phyloP scores from a whole-genome alignment of 164 flowering plant genomes.

The Berberis thunbergii region DNA sequence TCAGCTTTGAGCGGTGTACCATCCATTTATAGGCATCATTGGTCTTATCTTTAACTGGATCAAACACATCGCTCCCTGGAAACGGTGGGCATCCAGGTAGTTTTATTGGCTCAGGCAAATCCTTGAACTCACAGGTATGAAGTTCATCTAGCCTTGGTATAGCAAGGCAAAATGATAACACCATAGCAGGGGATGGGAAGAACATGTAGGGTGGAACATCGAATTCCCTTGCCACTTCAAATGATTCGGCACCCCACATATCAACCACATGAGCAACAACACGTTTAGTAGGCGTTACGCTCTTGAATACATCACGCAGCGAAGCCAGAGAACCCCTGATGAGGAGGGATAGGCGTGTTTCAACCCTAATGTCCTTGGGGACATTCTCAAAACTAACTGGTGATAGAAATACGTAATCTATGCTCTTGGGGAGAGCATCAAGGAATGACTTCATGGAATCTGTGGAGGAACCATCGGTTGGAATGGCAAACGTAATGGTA shows the following conservation, averaged over 20 bases:
- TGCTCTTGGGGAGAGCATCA: slow-evolving; percentile 16
- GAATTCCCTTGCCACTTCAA: slow-evolving; percentile 30
- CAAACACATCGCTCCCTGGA: too few species aligned
- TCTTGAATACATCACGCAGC: slow-evolving; percentile 3
- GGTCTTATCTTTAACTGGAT: too few species aligned
- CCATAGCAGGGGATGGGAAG: too few species aligned
- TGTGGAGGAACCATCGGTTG: slow-evolving; percentile 18
- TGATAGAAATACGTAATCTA: slow-evolving; percentile 14
- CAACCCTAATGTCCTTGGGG: not conserved
- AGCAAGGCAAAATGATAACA: too few species aligned
- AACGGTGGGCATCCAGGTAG: too few species aligned
- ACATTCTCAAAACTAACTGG: not conserved
- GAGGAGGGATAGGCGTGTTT: not conserved
- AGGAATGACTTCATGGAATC: slow-evolving; percentile 13
- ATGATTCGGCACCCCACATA: slow-evolving; percentile 26
- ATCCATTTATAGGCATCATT: too few species aligned
- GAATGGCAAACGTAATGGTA: slow-evolving; percentile 23
- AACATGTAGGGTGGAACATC: not conserved
- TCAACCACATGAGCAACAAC: slow-evolving; percentile 28
- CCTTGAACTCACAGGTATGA: too few species aligned
- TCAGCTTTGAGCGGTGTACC: too few species aligned
- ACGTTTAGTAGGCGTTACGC: not conserved
- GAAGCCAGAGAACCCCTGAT: not conserved
- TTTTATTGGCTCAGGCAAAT: too few species aligned
- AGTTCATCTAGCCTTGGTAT: too few species aligned